These are phyloP conservation scores for Pyrenophora teres DNA, from an alignment of 2,329 filamentous ascomycete genomes.

Conservation along the genomic window DNA sequence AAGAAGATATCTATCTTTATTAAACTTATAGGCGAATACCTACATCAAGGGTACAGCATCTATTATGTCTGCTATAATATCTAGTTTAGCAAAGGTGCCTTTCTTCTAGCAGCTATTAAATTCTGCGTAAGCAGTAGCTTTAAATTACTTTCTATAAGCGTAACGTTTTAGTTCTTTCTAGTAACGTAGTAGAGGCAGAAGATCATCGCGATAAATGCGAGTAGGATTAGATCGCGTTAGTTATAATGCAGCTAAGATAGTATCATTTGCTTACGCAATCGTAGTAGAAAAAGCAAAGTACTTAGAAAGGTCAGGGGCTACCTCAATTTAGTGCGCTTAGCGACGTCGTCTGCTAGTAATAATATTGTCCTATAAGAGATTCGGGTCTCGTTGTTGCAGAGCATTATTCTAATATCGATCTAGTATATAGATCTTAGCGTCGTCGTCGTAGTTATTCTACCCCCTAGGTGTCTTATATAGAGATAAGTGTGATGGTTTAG, in stretches of 20 bases:
- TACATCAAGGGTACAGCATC: too few species aligned
- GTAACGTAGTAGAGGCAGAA: constrained; percentile 2
- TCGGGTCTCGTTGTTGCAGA: neutral
- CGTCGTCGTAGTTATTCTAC: neutral
- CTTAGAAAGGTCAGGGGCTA: neutral
- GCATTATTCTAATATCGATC: constrained; percentile 1
- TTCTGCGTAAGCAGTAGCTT: neutral
- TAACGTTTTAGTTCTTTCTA: constrained; percentile 2
- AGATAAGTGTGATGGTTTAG: too few species aligned
- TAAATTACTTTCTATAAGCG: neutral
- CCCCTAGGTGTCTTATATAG: neutral
- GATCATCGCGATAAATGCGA: constrained; percentile 1
- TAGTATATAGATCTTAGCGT: constrained; percentile 1
- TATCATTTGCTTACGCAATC: neutral
- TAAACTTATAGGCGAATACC: too few species aligned
- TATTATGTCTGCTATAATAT: neutral
- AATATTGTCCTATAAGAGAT: constrained; percentile 3
- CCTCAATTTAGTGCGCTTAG: too few species aligned
- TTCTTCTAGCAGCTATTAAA: constrained; percentile 4
- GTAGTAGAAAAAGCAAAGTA: constrained; percentile 9
- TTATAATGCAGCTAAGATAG: constrained; percentile 3
- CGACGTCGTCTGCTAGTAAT: neutral
- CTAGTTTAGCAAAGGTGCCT: neutral
- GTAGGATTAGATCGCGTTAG: constrained; percentile 3
- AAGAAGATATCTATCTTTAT: too few species aligned